Base-by-base conservation (phyloP, 192 early-diverging fungal species). In the Globomyces pollinis-pini region DNA sequence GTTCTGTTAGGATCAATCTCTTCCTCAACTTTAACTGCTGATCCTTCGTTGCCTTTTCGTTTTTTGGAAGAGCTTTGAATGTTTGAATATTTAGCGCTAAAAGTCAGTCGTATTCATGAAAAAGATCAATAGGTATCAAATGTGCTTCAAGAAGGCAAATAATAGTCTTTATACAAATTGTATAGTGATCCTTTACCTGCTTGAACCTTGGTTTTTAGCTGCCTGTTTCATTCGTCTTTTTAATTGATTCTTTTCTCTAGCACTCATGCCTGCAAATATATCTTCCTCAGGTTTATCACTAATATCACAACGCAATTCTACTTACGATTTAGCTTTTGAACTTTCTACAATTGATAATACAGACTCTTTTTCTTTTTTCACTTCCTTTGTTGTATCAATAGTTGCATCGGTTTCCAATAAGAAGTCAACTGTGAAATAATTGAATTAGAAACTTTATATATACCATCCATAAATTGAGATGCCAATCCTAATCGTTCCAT, bases 211-310 rank as follows among this genome's bases (percentile, higher is more conserved):
- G 73, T 63, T 85, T 84, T 31, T 85, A 79, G 62, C 89, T 90
- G 18, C 84, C 80, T 86, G 69, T 57, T 88, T 91, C 49, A 84
- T 78, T 61, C 90, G 94, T 52, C 96, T 81, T 68, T 99, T 99
- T 23, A 91, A 66, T 60, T 74, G 80, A 62, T 91, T 91, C 39
- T 86, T 75, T 67, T 97, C 91, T 21, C 96, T 83, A 2, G 90
- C 89, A 50, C 89, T 92, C 43, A 99, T 75, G 18, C 89, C 90
- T 28, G 75, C 77, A 80, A 89, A 81, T 35, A 57, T 39, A 38
- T 78, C 72, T 34, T 60, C 50, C 18, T 71, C 71, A 15, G 61
- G 51, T 9, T 24, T 54, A 15, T 39, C 24, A 18, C 30, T 60
- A 11, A 21, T 51, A 52, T 32, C 47, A 30, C 8, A 13, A 24